These are phyloP conservation scores for Trametes hirsuta DNA, from an alignment of 1,284 basidiomycete species.

Conservation along the genomic window DNA sequence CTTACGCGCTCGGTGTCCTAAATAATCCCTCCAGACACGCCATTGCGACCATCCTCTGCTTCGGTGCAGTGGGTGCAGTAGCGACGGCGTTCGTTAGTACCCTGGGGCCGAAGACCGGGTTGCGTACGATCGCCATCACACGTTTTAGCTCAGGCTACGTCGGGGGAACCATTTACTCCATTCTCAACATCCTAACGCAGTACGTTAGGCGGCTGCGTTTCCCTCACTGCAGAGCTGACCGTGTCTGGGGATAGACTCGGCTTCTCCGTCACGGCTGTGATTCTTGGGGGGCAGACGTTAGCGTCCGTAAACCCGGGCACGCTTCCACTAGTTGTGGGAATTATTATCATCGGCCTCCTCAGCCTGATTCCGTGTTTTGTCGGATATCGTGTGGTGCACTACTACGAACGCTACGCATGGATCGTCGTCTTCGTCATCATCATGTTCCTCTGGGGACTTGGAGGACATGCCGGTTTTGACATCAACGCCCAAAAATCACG, in stretches of 20 bases:
- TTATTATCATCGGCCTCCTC: slow-evolving; percentile 48
- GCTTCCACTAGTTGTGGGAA: slow-evolving; percentile 47
- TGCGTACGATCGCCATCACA: slow-evolving; percentile 63
- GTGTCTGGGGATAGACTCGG: slow-evolving; percentile 41
- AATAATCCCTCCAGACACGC: slow-evolving; percentile 38
- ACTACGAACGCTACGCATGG: slow-evolving; percentile 69
- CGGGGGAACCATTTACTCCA: slow-evolving; percentile 56
- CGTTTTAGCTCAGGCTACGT: slow-evolving; percentile 61
- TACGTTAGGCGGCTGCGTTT: slow-evolving; percentile 28
- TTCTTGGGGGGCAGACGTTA: slow-evolving; percentile 52
- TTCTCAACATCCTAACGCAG: slow-evolving; percentile 63
- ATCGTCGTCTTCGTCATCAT: slow-evolving; percentile 57
- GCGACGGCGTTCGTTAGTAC: slow-evolving; percentile 56
- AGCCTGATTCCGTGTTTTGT: slow-evolving; percentile 51
- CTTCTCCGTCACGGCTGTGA: slow-evolving; percentile 48
- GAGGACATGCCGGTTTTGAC: slow-evolving; percentile 53
- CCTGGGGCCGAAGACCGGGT: slow-evolving; percentile 61
- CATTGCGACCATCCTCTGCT: slow-evolving; percentile 48
- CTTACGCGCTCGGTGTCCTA: background rate
- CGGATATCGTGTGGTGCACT: slow-evolving; percentile 56
- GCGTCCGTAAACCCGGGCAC: slow-evolving; percentile 46
- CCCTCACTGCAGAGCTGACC: background rate
- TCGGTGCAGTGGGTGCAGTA: slow-evolving; percentile 44
- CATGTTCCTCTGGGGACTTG: slow-evolving; percentile 58
- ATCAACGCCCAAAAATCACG: slow-evolving; percentile 46